A percentile compares a stretch with the other conserved stretches of the same genome.
Evolutionary conservation across 768 basidiomycete species (phyloP).

Genomic region (Agrocybe pediades): DNA sequence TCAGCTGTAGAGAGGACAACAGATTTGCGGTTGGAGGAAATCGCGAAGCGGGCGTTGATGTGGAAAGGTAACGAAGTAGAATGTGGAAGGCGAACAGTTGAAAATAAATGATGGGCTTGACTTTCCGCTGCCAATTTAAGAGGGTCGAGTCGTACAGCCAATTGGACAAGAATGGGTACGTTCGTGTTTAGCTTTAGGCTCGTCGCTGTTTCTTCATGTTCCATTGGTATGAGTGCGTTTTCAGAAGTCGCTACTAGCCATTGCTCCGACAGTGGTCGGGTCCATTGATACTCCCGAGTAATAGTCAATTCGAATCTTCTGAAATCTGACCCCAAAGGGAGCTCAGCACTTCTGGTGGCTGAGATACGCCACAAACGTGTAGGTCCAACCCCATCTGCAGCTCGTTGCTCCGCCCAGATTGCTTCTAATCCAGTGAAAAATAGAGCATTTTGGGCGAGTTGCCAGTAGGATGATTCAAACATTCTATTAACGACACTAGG

Average conservation of each 20-base stretch:
- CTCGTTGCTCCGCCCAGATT: slow-evolving; percentile 3
- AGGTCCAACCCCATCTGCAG: neutral
- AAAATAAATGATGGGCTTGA: slow-evolving; percentile 32
- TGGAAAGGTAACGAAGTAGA: slow-evolving; percentile 43
- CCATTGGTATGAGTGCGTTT: slow-evolving; percentile 1
- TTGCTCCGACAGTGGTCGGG: neutral
- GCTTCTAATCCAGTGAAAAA: slow-evolving; percentile 13
- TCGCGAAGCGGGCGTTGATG: slow-evolving; percentile 44
- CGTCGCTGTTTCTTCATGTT: slow-evolving; percentile 7
- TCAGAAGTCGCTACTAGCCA: slow-evolving; percentile 16
- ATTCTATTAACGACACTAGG: neutral
- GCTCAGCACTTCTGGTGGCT: neutral
- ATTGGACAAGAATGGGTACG: slow-evolving; percentile 8
- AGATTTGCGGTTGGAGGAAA: slow-evolving; percentile 43
- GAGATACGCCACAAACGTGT: neutral
- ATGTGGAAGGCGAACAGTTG: slow-evolving; percentile 42
- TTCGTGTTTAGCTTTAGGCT: slow-evolving; percentile 9
- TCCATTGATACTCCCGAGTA: neutral
- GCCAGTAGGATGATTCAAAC: slow-evolving; percentile 5
- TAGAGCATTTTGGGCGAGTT: slow-evolving; percentile 13
- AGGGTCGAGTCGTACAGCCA: slow-evolving; percentile 8
- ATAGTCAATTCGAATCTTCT: neutral
- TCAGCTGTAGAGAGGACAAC: slow-evolving; percentile 39
- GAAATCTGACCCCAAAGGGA: neutral
- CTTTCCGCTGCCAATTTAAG: neutral